Conservation (phyloP, 2,329 filamentous ascomycete species). For the Talaromyces sp. region DNA sequence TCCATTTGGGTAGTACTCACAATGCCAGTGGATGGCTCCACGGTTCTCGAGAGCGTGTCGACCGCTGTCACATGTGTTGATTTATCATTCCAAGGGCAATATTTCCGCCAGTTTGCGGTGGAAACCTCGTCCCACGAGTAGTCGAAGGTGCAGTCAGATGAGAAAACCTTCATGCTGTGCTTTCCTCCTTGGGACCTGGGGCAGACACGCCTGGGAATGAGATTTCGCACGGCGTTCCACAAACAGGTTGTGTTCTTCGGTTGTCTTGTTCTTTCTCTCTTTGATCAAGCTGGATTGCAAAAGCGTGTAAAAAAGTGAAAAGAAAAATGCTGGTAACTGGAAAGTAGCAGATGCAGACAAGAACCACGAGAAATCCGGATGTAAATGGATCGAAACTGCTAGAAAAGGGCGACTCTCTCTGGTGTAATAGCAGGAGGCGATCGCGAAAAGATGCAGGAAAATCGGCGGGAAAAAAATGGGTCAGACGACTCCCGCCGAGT, state of each 20-base stretch:
- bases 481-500: neutral
- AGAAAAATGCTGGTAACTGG: neutral
- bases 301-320: neutral
- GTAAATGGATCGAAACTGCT: neutral
- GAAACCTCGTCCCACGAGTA: slow-evolving; percentile 99
- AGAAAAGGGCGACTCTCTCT: neutral
- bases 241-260: neutral
- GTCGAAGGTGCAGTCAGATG: slow-evolving; percentile 81
- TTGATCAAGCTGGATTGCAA: neutral
- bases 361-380: neutral
- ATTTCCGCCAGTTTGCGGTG: slow-evolving; percentile 96
- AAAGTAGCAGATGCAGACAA: neutral
- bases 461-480: slow-evolving; percentile 2
- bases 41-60: slow-evolving; percentile 74
- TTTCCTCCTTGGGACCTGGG: neutral
- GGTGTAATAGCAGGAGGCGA: neutral
- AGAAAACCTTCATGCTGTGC: slow-evolving; percentile 82
- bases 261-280: neutral
- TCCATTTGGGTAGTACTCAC: slow-evolving; percentile 37
- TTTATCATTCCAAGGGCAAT: slow-evolving; percentile 98
- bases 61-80: slow-evolving; percentile 95
- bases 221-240: neutral
- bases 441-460: neutral
- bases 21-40: slow-evolving; percentile 62
- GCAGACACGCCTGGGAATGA: slow-evolving; percentile 1